Evolutionary conservation across 257 asterid species (phyloP).

Genomic region (Forsythia suspensa): DNA sequence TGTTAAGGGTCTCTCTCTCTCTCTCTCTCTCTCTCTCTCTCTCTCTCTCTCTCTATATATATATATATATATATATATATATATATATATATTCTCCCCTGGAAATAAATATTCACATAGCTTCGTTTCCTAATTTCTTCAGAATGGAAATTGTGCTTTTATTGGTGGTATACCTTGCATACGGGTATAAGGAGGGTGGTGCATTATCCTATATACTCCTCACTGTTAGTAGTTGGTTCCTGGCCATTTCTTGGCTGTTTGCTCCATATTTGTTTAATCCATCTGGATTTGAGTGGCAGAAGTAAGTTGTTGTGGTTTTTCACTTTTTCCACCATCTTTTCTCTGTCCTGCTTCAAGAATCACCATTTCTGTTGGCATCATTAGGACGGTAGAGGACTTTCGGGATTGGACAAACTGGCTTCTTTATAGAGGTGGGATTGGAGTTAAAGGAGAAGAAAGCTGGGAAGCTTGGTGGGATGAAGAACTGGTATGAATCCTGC

Average conservation of each 20-base stretch:
- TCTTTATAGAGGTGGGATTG: constrained; percentile 97
- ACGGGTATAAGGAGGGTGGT: constrained; percentile 73
- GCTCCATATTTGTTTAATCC: constrained; percentile 99
- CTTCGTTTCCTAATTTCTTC: constrained; percentile 34
- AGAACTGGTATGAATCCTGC: constrained; percentile 69
- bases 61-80: background rate
- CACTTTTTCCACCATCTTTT: background rate
- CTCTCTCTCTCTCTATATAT: constrained; percentile 26
- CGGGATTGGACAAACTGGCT: constrained; percentile 99
- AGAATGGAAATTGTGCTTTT: constrained; percentile 90
- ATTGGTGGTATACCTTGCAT: constrained; percentile 82
- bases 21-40: constrained; percentile 36
- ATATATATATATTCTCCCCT: background rate
- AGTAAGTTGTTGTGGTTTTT: constrained; percentile 53
- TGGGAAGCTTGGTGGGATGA: constrained; percentile 99
- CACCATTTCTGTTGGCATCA: constrained; percentile 25
- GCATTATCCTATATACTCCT: constrained; percentile 83
- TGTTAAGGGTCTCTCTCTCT: constrained; percentile 83
- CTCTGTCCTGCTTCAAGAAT: constrained; percentile 24
- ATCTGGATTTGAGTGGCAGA: constrained; percentile 99
- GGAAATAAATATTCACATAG: constrained; percentile 13
- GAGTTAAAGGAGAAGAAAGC: constrained; percentile 98
- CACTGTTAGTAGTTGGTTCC: constrained; percentile 93
- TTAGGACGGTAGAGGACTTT: constrained; percentile 95
- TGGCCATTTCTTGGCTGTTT: constrained; percentile 85